Base-by-base conservation (phyloP, 176 grass and related monocot species). In the Avena atlantica region DNA sequence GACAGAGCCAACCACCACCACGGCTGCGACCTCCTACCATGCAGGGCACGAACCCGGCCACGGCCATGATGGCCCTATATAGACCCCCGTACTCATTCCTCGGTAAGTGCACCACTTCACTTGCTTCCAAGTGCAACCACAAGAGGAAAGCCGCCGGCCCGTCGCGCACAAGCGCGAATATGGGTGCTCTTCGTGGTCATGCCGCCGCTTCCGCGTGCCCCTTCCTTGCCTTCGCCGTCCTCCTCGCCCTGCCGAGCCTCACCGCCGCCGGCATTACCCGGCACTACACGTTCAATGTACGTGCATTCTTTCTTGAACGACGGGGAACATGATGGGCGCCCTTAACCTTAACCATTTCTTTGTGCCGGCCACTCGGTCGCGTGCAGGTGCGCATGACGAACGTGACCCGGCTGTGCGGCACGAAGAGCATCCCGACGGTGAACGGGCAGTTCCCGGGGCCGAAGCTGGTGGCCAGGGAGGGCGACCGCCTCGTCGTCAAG, bases 271-370 rank as follows among this genome's bases (percentile, higher is more conserved):
- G 62, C 48, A 40, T 82, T 17, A 97, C 94, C 50, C 76, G 78
- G 20, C 67, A 82, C 48, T 97, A 97, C 82, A 94, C 91, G 80
- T 97, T 97, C 62, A 31, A 97, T 47, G 94, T 96, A 93, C 48
- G 65, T 70, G 10, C 1, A 8, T 23, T 13, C 9, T 12, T 3
- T 25, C n/a, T 47, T 10, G 12, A 62, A 47, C 59, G 77, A 15
- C 25, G 36, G 59, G 12, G 52, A 34, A 10, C 79, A 37, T 82
- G 36, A 37, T 37, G 15, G 47, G 12, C 9, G 2, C 8, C 44
- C 72, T 25, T n/a, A n/a, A n/a, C n/a, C n/a, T n/a, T n/a, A n/a
- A n/a, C n/a, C n/a, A n/a, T n/a, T n/a, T n/a, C n/a, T n/a, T n/a
- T n/a, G n/a, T n/a, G n/a, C n/a, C n/a, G n/a, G n/a, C n/a, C n/a